Base-by-base conservation (phyloP, 148 eudicot genomes). In the Rheum nobile region DNA sequence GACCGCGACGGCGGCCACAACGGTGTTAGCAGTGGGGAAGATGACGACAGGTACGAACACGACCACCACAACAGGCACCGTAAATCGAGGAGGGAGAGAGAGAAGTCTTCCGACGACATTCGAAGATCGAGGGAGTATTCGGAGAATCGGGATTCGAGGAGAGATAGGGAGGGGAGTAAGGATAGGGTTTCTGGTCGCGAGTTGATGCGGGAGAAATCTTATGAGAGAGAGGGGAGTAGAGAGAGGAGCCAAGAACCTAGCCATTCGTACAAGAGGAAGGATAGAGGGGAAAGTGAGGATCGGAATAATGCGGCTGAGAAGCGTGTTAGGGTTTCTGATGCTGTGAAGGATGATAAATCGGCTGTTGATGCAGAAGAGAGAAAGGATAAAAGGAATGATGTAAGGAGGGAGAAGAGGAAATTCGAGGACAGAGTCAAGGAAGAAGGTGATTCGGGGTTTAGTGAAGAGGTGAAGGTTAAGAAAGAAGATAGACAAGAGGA, bases 211-310 rank as follows among this genome's bases (percentile, higher is more conserved):
- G 84, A 81, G 71, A 74, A 61, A 44, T 83, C 82, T 21, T 65
- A 83, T 41, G 86, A 82, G 81, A 75, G 85, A 74, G 82, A 81
- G 55, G 80, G 75, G n/a, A 81, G 84, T 71, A 82, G 84, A 47
- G 86, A 84, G 73, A 73, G 81, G 74, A 81, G 81, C 50, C 89
- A 79, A 70, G 83, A 85, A 29, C 70, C 79, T 17, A 72, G 47
- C 5, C 50, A 37, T 28, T 54, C 73, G 59, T 26, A 54, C 61
- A 84, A 83, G 83, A 77, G 88, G 80, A 83, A 83, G 42, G 76
- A 75, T 42, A 75, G 74, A 37, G 80, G 83, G 26, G 82, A 75
- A 34, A 82, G 61, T 57, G 82, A 74, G 80, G 86, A 75, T 71
- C 81, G 59, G 72, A 71, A 77, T 80, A 72, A 67, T 67, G 41